Evolutionary conservation across 176 grass and related monocot genomes (phyloP).

Genomic region (Triticum turgidum): DNA sequence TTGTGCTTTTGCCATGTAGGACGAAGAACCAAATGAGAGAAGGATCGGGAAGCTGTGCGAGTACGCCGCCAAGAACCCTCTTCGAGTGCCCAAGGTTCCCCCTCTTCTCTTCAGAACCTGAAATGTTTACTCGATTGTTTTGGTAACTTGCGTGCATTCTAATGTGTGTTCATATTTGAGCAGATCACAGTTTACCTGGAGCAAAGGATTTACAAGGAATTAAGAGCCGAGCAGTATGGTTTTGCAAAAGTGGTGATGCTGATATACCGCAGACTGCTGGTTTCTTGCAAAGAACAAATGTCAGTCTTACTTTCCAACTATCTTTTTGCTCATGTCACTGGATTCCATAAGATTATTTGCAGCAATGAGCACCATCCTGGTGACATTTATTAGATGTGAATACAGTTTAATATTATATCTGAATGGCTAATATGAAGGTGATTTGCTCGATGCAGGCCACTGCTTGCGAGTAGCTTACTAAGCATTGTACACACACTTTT

Average conservation of each 20-base stretch:
- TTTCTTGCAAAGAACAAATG: conserved; percentile 96
- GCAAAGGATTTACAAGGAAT: conserved; percentile 91
- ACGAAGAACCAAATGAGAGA: conserved; percentile 86
- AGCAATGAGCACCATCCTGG: conserved; percentile 5
- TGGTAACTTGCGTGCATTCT: background rate
- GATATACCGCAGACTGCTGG: conserved; percentile 87
- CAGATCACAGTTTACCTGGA: conserved; percentile 94
- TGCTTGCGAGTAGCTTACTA: conserved; percentile 93
- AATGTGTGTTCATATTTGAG: conserved; percentile 32
- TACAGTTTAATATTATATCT: conserved; percentile 27
- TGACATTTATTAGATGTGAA: background rate
- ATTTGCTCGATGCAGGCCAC: conserved; percentile 65
- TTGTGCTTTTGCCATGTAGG: conserved; percentile 32
- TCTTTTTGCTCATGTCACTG: background rate
- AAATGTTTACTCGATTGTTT: background rate
- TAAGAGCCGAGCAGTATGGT: conserved; percentile 81
- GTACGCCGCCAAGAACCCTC: conserved; percentile 74
- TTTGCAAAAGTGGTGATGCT: conserved; percentile 85
- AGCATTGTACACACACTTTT: conserved; percentile 87
- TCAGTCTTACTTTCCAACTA: conserved; percentile 41
- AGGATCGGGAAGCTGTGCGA: conserved; percentile 85
- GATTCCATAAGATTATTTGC: background rate
- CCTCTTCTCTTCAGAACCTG: background rate
- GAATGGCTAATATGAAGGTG: conserved; percentile 1
- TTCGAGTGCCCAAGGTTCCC: conserved; percentile 77